Evolutionary conservation across 2,329 filamentous ascomycete genomes (phyloP).

Genomic region (Verticillium dahliae): DNA sequence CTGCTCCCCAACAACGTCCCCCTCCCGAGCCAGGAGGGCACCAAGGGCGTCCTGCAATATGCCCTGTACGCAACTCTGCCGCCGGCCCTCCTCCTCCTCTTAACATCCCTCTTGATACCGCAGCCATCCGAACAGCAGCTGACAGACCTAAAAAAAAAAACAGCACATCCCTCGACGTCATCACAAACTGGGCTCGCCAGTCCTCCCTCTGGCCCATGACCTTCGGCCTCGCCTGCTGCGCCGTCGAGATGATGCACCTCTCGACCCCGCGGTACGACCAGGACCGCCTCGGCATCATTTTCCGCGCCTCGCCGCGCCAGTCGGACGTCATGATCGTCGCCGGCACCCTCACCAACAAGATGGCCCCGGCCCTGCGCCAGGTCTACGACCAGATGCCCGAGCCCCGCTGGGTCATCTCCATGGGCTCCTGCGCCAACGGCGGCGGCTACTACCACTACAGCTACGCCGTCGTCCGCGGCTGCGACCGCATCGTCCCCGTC

Average conservation of each 20-base stretch:
- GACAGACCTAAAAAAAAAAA: neutral
- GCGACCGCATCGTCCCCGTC: slow-evolving; percentile 71
- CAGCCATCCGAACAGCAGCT: too few relatives aligned
- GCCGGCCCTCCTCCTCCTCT: neutral
- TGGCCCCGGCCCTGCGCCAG: slow-evolving; percentile 84
- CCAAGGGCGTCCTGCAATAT: slow-evolving; percentile 78
- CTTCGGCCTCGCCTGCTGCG: slow-evolving; percentile 83
- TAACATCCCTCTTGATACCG: neutral
- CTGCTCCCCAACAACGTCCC: slow-evolving; percentile 60
- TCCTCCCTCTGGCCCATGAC: slow-evolving; percentile 84
- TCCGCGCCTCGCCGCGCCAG: slow-evolving; percentile 80
- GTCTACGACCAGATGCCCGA: slow-evolving; percentile 97
- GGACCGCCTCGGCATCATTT: slow-evolving; percentile 83
- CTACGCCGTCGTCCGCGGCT: slow-evolving; percentile 66
- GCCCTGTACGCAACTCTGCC: slow-evolving; percentile 59
- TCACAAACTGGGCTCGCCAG: slow-evolving; percentile 80
- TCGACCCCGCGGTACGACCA: slow-evolving; percentile 86
- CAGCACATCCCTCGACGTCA: slow-evolving; percentile 71
- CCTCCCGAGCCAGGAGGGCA: slow-evolving; percentile 70
- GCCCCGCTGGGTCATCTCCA: slow-evolving; percentile 76
- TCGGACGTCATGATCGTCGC: slow-evolving; percentile 93
- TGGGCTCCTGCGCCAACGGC: slow-evolving; percentile 80
- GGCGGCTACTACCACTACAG: slow-evolving; percentile 85
- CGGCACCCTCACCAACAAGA: slow-evolving; percentile 91
- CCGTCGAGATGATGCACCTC: slow-evolving; percentile 88